Evolutionary conservation across 1,284 basidiomycete species (phyloP).

Genomic region (Puccinia triticina): DNA sequence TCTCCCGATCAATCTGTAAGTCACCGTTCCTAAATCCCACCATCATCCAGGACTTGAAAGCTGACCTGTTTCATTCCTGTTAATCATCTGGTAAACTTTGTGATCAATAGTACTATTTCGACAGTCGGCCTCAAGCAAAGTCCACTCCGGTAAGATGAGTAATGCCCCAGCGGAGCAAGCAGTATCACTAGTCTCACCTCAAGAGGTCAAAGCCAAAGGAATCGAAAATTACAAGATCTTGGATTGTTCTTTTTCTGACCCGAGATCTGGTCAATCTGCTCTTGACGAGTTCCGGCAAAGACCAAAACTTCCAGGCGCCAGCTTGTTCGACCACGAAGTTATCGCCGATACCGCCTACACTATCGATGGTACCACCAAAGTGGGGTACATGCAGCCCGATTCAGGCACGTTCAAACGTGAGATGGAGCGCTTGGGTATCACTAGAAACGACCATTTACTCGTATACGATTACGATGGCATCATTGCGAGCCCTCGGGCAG

Average conservation of each 20-base stretch:
- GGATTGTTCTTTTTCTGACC: constrained; percentile 30
- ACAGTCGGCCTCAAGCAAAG: background rate
- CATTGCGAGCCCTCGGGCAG: constrained; percentile 84
- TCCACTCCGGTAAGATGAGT: background rate
- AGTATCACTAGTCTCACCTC: constrained; percentile 9
- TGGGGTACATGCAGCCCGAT: constrained; percentile 41
- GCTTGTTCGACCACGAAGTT: constrained; percentile 39
- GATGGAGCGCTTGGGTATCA: constrained; percentile 24
- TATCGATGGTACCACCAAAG: background rate
- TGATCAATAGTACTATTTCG: too few relatives aligned
- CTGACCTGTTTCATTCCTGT: too few relatives aligned
- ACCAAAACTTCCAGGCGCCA: constrained; percentile 1
- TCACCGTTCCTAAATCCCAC: too few relatives aligned
- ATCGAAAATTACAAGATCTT: constrained; percentile 14
- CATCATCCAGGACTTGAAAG: too few relatives aligned
- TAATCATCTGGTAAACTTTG: too few relatives aligned
- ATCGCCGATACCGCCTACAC: constrained; percentile 29
- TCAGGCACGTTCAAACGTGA: constrained; percentile 5
- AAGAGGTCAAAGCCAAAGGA: background rate
- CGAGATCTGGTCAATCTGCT: constrained; percentile 19
- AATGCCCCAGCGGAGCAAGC: background rate
- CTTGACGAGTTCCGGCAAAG: background rate
- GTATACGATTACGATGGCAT: constrained; percentile 80
- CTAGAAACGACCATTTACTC: constrained; percentile 45
- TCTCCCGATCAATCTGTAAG: too few relatives aligned